These are phyloP conservation scores for Blastomyces silverae DNA, from an alignment of 2,329 filamentous ascomycete genomes.

Conservation along the genomic window DNA sequence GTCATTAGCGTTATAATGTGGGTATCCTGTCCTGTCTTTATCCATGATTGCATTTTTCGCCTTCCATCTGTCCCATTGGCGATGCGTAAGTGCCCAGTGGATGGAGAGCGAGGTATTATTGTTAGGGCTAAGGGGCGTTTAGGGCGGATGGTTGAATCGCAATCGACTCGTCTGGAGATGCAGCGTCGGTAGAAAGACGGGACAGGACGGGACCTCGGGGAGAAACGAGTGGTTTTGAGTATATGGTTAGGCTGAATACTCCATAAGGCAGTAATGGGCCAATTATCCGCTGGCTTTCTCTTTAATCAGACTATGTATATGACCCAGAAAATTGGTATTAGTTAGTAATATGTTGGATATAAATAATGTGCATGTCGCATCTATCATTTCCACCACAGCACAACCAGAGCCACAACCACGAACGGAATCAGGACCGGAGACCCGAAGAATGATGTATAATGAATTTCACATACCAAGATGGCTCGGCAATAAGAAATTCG, in stretches of 20 bases:
- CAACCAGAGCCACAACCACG: background rate
- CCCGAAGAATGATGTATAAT: background rate
- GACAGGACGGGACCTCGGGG: background rate
- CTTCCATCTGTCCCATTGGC: background rate
- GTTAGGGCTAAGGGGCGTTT: background rate
- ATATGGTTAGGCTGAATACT: background rate
- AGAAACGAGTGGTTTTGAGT: background rate
- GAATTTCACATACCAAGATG: constrained; percentile 56
- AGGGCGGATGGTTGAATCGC: background rate
- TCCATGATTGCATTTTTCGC: background rate
- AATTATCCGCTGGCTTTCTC: background rate
- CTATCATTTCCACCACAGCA: background rate
- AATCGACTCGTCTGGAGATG: background rate
- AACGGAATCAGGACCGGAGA: too few relatives aligned
- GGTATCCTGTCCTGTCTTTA: background rate
- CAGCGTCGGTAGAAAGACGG: background rate
- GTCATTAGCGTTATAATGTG: background rate
- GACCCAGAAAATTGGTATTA: background rate
- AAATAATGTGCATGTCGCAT: background rate
- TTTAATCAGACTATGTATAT: background rate
- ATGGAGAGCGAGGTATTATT: background rate
- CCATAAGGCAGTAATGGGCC: background rate
- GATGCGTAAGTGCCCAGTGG: background rate
- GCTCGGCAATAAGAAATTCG: constrained; percentile 88
- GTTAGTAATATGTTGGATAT: background rate